Base-by-base conservation (phyloP, 192 early-diverging fungal genomes). In the Coemansia sp. region DNA sequence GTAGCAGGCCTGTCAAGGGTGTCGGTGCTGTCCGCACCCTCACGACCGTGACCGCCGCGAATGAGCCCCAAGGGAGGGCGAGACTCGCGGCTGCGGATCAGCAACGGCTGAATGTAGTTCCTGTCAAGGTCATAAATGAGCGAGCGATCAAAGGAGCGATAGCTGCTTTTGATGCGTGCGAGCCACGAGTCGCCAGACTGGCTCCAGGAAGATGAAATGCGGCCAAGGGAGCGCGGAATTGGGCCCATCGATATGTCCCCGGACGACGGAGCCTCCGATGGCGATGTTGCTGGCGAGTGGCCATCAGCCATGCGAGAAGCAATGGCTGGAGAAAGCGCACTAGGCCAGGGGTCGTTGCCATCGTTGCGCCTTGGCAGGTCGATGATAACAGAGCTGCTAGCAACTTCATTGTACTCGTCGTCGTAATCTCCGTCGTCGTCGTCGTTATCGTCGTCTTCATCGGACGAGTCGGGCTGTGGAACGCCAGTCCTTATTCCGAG, bases 401-500 rank as follows among this genome's bases (percentile, higher is more conserved):
- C 52, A 46, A 7, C 46, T 15, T 42, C n/a, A n/a, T n/a, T n/a
- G n/a, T n/a, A n/a, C n/a, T n/a, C 53, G 50, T 18, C 56, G 24
- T 14, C 6, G 18, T 40, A 39, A 32, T 19, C 36, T 19, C 40
- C 58, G 19, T 53, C 54, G 22, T 29, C 41, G 18, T 29, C 54
- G 22, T 56, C 18, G 26, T 33, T 19, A 27, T 55, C 62, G 11
- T 64, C 73, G 24, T 80, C 77, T 12, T 80, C 77, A 12, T 80
- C 77, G 0, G 72, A 74, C 4, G 72, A 80, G 50, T 80, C 72
- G 14, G 71, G 77, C 53, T 80, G 77, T 5, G 67, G 64, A 36
- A 80, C 89, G 7, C 93, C 95, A 0, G 88, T 89, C 35, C 86
- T 76, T 63, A 98, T 91, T 4, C 85, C 84, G 10, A 93, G 73